These are phyloP conservation scores for Hypericum perforatum DNA, from an alignment of 345 rosid genomes.

Conservation along the genomic window DNA sequence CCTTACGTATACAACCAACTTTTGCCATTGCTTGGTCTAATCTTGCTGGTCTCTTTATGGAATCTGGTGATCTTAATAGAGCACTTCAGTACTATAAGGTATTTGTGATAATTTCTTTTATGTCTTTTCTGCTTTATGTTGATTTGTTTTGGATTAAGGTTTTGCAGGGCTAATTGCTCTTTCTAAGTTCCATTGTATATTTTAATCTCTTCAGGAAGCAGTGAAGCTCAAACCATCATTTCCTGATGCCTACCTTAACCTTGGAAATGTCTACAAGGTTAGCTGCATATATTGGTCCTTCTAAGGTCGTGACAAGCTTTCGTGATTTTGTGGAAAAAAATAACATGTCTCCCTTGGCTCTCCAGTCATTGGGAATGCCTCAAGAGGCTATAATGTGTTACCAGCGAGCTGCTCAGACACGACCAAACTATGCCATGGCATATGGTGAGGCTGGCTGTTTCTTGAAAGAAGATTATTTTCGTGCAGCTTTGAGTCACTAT, in stretches of 20 bases:
- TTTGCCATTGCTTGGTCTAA: conserved; percentile 99
- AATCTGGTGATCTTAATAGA: conserved; percentile 84
- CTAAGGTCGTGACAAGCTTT: conserved; percentile 13
- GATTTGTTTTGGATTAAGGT: background rate
- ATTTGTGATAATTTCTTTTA: conserved; percentile 11
- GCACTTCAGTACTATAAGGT: conserved; percentile 98
- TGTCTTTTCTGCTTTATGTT: background rate
- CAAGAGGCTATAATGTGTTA: conserved; percentile 89
- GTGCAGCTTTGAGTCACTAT: too few species aligned
- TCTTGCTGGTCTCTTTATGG: conserved; percentile 98
- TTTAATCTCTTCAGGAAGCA: conserved; percentile 61
- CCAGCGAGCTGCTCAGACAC: conserved; percentile 76
- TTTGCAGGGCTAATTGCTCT: background rate
- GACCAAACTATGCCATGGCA: conserved; percentile 76
- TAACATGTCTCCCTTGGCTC: conserved; percentile 28
- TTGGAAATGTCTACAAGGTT: conserved; percentile 97
- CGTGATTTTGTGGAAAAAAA: conserved; percentile 19
- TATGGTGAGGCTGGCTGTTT: conserved; percentile 47
- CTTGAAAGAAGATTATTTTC: background rate
- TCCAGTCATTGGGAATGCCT: conserved; percentile 88
- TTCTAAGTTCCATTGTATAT: conserved; percentile 5
- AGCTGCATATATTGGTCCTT: conserved; percentile 24
- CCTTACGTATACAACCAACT: conserved; percentile 86
- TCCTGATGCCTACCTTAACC: conserved; percentile 92
- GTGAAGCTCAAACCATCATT: conserved; percentile 80